A percentile compares a stretch with the other conserved stretches of the same genome.
Conservation (phyloP, 495 filamentous ascomycete genomes). For the Penicillium verhagenii region DNA sequence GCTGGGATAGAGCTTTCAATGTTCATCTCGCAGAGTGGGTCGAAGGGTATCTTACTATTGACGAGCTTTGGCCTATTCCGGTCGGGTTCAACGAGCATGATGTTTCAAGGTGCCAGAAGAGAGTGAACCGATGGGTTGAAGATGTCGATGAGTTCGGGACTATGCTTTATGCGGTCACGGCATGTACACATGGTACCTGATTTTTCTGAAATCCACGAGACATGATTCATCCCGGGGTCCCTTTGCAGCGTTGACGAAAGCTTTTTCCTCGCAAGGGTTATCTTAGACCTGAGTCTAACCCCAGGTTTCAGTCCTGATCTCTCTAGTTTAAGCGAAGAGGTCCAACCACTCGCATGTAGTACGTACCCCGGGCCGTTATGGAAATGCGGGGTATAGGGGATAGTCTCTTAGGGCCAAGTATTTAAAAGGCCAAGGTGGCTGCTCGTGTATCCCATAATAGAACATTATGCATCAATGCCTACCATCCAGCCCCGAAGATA, state of each 20-base stretch:
- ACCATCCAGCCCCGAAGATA: too few relatives aligned
- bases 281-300: too few relatives aligned
- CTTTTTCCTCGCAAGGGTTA: too few relatives aligned
- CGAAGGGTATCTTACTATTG: conserved; percentile 35
- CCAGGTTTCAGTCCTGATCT: not conserved
- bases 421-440: too few relatives aligned
- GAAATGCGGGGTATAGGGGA: not conserved
- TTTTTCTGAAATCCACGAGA: too few relatives aligned
- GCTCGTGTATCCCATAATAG: too few relatives aligned
- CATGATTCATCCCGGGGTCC: too few relatives aligned
- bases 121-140: conserved; percentile 46
- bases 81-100: conserved; percentile 22
- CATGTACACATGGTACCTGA: conserved; percentile 46
- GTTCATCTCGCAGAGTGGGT: conserved; percentile 40
- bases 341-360: not conserved
- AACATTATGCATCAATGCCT: too few relatives aligned
- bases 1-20: conserved; percentile 46
- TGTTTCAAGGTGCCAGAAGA: conserved; percentile 24
- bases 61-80: conserved; percentile 45
- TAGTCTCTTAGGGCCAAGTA: not conserved
- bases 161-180: conserved; percentile 47
- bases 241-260: too few relatives aligned
- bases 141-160: conserved; percentile 47
- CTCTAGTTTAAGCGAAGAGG: not conserved
- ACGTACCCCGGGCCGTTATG: not conserved